Evolutionary conservation across 768 basidiomycete genomes (phyloP).

Genomic region (Mycena rebaudengoi): DNA sequence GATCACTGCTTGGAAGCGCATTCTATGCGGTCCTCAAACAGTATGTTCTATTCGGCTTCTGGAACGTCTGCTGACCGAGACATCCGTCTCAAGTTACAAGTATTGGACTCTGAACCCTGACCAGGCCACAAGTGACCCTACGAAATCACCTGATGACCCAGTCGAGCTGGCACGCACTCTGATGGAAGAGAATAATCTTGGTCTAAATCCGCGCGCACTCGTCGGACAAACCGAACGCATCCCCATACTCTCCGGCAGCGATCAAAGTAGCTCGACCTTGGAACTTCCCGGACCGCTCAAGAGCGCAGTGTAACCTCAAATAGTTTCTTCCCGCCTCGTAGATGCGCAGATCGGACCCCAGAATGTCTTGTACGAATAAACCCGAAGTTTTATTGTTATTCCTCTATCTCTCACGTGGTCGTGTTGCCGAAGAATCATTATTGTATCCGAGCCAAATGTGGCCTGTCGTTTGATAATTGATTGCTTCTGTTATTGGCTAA

Average conservation of each 20-base stretch:
- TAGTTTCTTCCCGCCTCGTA: not conserved
- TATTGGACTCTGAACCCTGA: constrained; percentile 63
- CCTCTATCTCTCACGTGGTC: constrained; percentile 3
- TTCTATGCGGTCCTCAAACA: constrained; percentile 68
- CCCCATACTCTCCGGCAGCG: constrained; percentile 18
- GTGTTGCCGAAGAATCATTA: not conserved
- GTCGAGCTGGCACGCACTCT: constrained; percentile 30
- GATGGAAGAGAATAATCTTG: constrained; percentile 8
- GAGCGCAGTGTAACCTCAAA: not conserved
- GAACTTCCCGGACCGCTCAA: not conserved
- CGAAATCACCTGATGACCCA: constrained; percentile 51
- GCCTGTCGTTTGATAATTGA: constrained; percentile 8
- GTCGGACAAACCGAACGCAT: constrained; percentile 23
- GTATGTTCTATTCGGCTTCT: constrained; percentile 27
- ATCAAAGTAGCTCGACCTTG: constrained; percentile 12
- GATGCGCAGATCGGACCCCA: not conserved
- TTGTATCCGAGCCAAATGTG: not conserved
- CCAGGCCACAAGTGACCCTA: constrained; percentile 49
- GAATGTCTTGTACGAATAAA: not conserved
- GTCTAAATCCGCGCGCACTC: constrained; percentile 16
- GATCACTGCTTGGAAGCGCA: constrained; percentile 64
- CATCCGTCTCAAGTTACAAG: constrained; percentile 43
- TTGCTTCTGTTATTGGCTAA: not conserved
- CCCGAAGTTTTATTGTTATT: not conserved
- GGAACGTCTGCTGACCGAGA: not conserved